A percentile compares a stretch with the other conserved stretches of the same genome.
These are phyloP conservation scores for Brassica incana DNA, from an alignment of 345 rosid species.

Conservation along the genomic window DNA sequence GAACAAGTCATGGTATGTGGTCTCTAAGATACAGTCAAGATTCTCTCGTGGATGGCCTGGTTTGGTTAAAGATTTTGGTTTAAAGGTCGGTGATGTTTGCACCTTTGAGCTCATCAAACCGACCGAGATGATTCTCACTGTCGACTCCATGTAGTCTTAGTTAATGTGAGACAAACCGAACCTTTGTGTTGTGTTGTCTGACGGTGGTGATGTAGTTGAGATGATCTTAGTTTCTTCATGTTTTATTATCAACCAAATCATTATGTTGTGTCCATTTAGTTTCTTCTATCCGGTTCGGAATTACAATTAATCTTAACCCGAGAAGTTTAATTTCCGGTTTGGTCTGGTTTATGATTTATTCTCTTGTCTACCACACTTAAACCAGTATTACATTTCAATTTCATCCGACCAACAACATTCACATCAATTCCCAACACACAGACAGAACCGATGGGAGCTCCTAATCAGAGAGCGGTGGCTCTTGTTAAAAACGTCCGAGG, in stretches of 20 bases:
- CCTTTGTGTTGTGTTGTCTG: neutral
- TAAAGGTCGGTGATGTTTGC: slow-evolving; percentile 32
- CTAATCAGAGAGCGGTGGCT: slow-evolving; percentile 67
- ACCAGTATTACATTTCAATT: neutral
- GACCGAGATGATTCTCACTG: slow-evolving; percentile 18
- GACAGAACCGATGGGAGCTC: slow-evolving; percentile 42
- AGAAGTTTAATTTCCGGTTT: slow-evolving; percentile 20
- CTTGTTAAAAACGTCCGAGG: slow-evolving; percentile 68
- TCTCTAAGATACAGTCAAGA: slow-evolving; percentile 15
- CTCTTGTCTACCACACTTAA: neutral
- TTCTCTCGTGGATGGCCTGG: slow-evolving; percentile 32
- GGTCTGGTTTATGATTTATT: neutral
- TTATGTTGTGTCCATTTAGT: neutral
- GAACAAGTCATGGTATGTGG: slow-evolving; percentile 14
- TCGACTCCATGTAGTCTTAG: neutral
- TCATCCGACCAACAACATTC: neutral
- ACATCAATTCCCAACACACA: neutral
- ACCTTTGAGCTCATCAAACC: slow-evolving; percentile 23
- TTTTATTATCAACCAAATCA: neutral
- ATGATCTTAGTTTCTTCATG: neutral
- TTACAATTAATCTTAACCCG: slow-evolving; percentile 7
- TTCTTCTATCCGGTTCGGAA: slow-evolving; percentile 10
- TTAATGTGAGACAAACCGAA: slow-evolving; percentile 9
- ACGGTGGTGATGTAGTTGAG: neutral
- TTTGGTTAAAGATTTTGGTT: slow-evolving; percentile 13